phyloP scores from a whole-genome alignment of 306 rosid genomes.

The Citrullus mucosospermus region DNA sequence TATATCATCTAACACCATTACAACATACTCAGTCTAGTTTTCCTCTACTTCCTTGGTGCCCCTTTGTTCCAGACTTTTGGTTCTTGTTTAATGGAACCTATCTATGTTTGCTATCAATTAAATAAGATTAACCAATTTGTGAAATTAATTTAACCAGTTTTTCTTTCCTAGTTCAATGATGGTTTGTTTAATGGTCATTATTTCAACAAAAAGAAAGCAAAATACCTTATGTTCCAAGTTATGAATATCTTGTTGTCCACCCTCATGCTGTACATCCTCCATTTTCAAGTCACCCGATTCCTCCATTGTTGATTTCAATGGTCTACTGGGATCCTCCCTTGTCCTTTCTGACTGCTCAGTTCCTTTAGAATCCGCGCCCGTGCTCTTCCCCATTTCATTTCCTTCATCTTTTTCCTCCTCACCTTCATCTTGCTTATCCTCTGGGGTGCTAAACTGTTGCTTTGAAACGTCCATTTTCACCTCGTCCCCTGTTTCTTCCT shows the following conservation, averaged over 20 bases:
- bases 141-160: no score
- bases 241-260: neutral
- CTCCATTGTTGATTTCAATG: conserved; percentile 9
- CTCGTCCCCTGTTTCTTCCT: conserved; percentile 38
- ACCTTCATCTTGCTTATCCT: conserved; percentile 30
- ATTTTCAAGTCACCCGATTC: conserved; percentile 26
- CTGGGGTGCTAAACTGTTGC: conserved; percentile 33
- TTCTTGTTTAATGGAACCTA: neutral
- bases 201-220: neutral
- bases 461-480: conserved; percentile 32
- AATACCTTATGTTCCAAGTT: conserved; percentile 42
- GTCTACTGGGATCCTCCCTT: conserved; percentile 10
- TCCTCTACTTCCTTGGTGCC: no score
- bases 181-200: neutral
- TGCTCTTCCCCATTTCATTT: conserved; percentile 36
- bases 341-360: conserved; percentile 32
- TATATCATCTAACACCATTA: no score
- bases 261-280: conserved; percentile 7
- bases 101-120: neutral
- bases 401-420: conserved; percentile 31
- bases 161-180: neutral
- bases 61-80: neutral
- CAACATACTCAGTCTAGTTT: no score
- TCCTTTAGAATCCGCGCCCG: conserved; percentile 26
- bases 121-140: no score